Evolutionary conservation across 768 basidiomycete genomes (phyloP), one percentile per base, ranked within the genome.

Genomic region (Kwoniella heveanensis): DNA sequence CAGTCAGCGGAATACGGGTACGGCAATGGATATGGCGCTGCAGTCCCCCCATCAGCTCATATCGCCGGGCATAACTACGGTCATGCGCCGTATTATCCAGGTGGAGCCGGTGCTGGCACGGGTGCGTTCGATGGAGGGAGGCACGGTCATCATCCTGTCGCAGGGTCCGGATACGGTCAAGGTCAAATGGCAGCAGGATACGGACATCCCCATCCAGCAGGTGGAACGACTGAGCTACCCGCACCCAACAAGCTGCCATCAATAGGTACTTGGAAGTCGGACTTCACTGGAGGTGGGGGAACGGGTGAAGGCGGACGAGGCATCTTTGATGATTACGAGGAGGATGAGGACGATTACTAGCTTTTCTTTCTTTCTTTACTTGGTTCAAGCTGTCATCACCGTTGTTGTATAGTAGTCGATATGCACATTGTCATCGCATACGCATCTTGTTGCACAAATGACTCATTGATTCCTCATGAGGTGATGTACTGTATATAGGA

Each of bases 311-410:
- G 83, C 50, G 79, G 77, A 7, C 79, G 62, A 58, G 77, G 70
- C 29, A 80, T 73, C 52, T 79, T 65, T 47, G 80, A 80, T 27
- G 74, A 77, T 49, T 81, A 78, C 47, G 80, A 69, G 13, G 82
- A 76, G 44, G 70, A 79, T 25, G 74, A 80, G 44, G 80, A 81
- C 62, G 82, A 82, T 72, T 73, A 74, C 57, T 76, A 52, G 36
- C 15, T 15, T 17, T 26, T n/a, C n/a, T n/a, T n/a, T n/a, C n/a
- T n/a, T n/a, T n/a, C n/a, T n/a, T n/a, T n/a, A n/a, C n/a, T n/a
- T n/a, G n/a, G n/a, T n/a, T n/a, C n/a, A n/a, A n/a, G n/a, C n/a
- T n/a, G n/a, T n/a, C n/a, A n/a, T n/a, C n/a, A n/a, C n/a, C n/a
- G n/a, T n/a, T n/a, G n/a, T n/a, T n/a, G n/a, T n/a, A n/a, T n/a